Evolutionary conservation across 2,329 filamentous ascomycete species (phyloP), one percentile per base, ranked within the genome.

Genomic region (Podosphaera xanthii): DNA sequence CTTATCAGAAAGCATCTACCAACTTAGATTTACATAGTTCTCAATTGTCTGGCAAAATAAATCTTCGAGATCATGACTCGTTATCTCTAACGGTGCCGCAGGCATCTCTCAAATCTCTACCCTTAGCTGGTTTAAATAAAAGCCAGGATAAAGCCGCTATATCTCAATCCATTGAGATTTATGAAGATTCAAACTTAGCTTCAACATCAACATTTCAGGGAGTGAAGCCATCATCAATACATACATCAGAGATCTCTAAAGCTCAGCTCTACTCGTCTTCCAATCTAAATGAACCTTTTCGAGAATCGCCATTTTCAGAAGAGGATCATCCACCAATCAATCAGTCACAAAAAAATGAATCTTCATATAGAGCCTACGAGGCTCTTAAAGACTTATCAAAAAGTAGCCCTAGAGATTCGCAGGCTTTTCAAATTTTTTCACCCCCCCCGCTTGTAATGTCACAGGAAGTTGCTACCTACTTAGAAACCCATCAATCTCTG

Each of bases 81-180:
- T 66, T 67, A 54, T 66, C 65, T 7, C 64, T 60, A 14, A 63
- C 66, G 35, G 59, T 63, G 36, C 59, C 61, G 52, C 63, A 64
- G 1, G 10, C 40, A 44, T 44, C n/a, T 12, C 10, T 14, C 40
- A 12, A 44, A 3, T 8, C 10, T 44, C 40, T 14, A 44, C 10
- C 40, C 10, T 2, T 14, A 7, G 3, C 9, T 44, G 10, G 3
- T 7, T 12, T 44, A 12, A 6, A 12, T 14, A 44, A 44, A 3
- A 14, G 3, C 4, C 40, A 44, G 10, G 40, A 6, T 44, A 3
- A 44, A 14, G n/a, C 5, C n/a, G 40, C n/a, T 4, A 44, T 44
- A 7, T 44, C 40, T 44, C 5, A 14, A 44, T 44, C 10, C 5
- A 4, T 44, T 44, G 40, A 44, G 3, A 12, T 44, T 44, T 4